Evolutionary conservation across 345 rosid genomes (phyloP), one percentile per base, ranked within the genome.

Genomic region (Noccaea bulbosa): DNA sequence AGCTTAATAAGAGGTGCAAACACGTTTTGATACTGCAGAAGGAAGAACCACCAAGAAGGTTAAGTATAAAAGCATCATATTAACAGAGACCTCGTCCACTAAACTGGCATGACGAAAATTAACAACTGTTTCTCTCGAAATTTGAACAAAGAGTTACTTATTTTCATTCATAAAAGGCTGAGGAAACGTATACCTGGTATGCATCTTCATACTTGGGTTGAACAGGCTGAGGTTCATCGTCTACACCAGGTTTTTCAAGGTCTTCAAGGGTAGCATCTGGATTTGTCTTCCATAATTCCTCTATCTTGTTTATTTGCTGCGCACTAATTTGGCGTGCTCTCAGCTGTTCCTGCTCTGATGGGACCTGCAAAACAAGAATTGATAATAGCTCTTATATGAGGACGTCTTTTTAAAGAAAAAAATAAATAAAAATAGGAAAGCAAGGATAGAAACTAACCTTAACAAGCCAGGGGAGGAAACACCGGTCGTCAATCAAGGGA

Each of bases 201-300:
- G 99, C 99, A 86, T 95, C 99, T 83, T 95, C 99, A 76, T 95
- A 90, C 81, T 95, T 95, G 69, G 86, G 71, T 62, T 80, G 98
- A 60, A 95, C 99, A 53, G 96, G 81, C 79, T 92, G 99, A 66
- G 99, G 99, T 78, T 95, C 99, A 78, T 95, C 99, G 61, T 95
- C 99, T 46, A 95, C 94, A 70, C 99, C 99, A 79, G 99, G 99
- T 71, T 92, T 95, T 80, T 92, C 99, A 68, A 95, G 99, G 83
- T 95, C 99, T 83, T 92, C 99, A 45, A 92, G 94, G 58, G 94
- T 82, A 52, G 99, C 98, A 82, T 92, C 99, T 53, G 99, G 97
- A 77, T 90, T 95, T 14, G 96, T 77, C 85, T 95, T 95, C 99
- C 99, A 95, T 52, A 95, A 89, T 74, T 95, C 99, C 81, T 95